Evolutionary conservation across 371 early-diverging fungal species (phyloP).

Genomic region (Chytridium lagenaria): DNA sequence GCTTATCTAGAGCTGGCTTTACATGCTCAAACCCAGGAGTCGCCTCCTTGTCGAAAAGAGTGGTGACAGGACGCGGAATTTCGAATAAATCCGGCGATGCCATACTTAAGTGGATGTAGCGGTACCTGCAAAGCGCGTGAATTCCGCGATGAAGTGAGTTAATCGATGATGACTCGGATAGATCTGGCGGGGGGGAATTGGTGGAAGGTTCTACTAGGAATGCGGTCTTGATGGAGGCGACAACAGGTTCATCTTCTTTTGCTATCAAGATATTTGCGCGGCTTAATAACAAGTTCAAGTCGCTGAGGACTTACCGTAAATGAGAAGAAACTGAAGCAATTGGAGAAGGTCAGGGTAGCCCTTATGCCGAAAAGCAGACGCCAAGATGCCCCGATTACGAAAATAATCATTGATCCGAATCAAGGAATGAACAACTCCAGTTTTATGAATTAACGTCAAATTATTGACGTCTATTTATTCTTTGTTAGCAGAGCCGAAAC

Average conservation of each 20-base stretch:
- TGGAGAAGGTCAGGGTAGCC: conserved; percentile 2
- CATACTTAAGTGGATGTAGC: background rate
- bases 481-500: conserved; percentile 2
- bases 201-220: background rate
- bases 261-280: background rate
- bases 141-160: background rate
- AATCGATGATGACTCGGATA: background rate
- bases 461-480: background rate
- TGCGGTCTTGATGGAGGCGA: background rate
- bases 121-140: background rate
- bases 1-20: background rate
- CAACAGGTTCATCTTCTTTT: background rate
- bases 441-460: background rate
- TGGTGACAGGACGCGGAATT: background rate
- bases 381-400: background rate
- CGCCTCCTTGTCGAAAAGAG: background rate
- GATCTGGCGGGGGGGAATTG: background rate
- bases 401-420: conserved; percentile 1
- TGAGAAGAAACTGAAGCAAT: background rate
- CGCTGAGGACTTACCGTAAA: background rate
- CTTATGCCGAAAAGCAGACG: background rate
- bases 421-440: conserved; percentile 1
- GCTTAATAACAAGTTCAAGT: background rate
- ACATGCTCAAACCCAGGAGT: background rate
- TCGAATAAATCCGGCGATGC: background rate